Base-by-base conservation (phyloP, 164 flowering plant genomes). In the Tetrastigma voinierianum region DNA sequence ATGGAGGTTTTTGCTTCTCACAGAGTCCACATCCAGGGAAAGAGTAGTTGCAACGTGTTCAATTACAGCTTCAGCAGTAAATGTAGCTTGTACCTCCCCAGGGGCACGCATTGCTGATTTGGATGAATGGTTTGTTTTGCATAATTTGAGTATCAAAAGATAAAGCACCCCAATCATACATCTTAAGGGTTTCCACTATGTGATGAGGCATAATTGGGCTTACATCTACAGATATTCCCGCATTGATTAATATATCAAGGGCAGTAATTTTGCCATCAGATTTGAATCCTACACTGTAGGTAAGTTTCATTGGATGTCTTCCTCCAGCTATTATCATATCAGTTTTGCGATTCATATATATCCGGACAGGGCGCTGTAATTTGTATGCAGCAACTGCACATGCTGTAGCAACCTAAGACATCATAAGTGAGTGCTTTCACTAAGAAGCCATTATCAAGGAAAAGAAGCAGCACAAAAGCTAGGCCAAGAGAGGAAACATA, bases 321-420 rank as follows among this genome's bases (percentile, higher is more conserved):
- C 97, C 98, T 74, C 96, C 97, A 15, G 85, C 78, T 78, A 83
- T 83, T 69, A 88, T 81, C 97, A 94, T 91, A 77, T 90, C 98
- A 23, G 91, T 85, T 81, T 86, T 86, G 51, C 95, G 87, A 55
- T 87, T 82, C 17, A 91, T 76, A 71, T 90, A 94, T 23, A 64
- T 75, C 65, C 95, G 77, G 43, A 91, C 97, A 9, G 97, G n/a
- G 54, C 87, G 83, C 0, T 64, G 69, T 67, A 94, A 75, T 68
- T 86, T 87, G 70, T 93, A 69, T 43, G 97, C 91, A 65, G 94
- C 97, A 76, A 93, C 84, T 20, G 97, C 97, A 81, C 97, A 90
- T 67, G 94, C 91, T 68, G 92, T 74, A 17, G 96, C 94, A 70
- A 91, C 87, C 97, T 89, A 70, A 57, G 76, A 60, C 20, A 73